Conservation (phyloP, 2,329 filamentous ascomycete genomes). For the Periconia digitata region DNA sequence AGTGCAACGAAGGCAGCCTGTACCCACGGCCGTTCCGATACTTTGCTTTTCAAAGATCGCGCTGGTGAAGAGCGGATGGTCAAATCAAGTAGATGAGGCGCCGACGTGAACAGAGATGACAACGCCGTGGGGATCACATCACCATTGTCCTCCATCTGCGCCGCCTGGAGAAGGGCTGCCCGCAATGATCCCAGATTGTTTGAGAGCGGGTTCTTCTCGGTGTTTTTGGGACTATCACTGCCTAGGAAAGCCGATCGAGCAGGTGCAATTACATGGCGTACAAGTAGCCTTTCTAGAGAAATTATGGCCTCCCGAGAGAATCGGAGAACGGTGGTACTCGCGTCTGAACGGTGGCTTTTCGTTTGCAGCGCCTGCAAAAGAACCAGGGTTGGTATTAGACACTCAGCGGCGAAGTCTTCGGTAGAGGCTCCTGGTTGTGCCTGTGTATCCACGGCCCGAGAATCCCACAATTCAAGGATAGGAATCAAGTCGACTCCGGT, state of each 20-base stretch:
- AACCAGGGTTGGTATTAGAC: slow-evolving; percentile 34
- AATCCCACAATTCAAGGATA: slow-evolving; percentile 37
- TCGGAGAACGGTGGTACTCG: slow-evolving; percentile 3
- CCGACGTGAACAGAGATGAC: slow-evolving; percentile 24
- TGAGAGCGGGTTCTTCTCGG: slow-evolving; percentile 18
- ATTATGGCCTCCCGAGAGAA: slow-evolving; percentile 10
- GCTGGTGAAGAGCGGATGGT: slow-evolving; percentile 45
- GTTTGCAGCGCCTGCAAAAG: slow-evolving; percentile 24
- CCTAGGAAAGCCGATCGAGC: slow-evolving; percentile 41
- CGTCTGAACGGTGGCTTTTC: background rate
- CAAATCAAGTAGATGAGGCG: slow-evolving; percentile 44
- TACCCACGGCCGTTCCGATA: slow-evolving; percentile 48
- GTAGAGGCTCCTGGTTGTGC: slow-evolving; percentile 32
- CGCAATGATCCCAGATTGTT: slow-evolving; percentile 28
- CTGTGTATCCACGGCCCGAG: slow-evolving; percentile 27
- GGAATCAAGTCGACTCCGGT: slow-evolving; percentile 24
- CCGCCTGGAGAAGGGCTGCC: slow-evolving; percentile 32
- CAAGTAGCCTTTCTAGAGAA: slow-evolving; percentile 41
- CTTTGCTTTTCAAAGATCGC: slow-evolving; percentile 43
- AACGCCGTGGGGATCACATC: slow-evolving; percentile 23
- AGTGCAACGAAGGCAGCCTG: slow-evolving; percentile 44
- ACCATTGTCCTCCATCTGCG: slow-evolving; percentile 32
- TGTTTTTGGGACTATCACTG: background rate
- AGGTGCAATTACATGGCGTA: slow-evolving; percentile 47
- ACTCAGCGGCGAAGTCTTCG: slow-evolving; percentile 42